A percentile compares a stretch with the other conserved stretches of the same genome.
These are phyloP conservation scores for Fusarium protoensiforme DNA, from an alignment of 2,329 filamentous ascomycete species.

Conservation along the genomic window DNA sequence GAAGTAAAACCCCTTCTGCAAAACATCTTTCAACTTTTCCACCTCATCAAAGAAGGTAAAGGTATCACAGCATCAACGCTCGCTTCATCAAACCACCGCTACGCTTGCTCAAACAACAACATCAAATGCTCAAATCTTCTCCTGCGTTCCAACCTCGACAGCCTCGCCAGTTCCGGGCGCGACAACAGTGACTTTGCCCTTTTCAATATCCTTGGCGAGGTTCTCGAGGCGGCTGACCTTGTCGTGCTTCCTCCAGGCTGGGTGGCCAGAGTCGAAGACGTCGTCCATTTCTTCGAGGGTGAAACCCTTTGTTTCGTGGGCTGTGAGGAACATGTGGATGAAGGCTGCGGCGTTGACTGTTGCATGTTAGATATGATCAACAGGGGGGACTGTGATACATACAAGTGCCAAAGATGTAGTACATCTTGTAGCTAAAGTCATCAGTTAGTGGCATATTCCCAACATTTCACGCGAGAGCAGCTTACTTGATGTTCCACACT, in stretches of 20 bases:
- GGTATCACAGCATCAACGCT: neutral
- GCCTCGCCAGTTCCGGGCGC: constrained; percentile 9
- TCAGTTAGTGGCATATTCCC: neutral
- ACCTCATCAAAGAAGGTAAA: neutral
- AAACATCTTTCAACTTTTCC: neutral
- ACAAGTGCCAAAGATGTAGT: constrained; percentile 79
- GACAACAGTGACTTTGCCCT: constrained; percentile 54
- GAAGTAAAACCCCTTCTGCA: neutral
- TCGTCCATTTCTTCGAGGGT: constrained; percentile 82
- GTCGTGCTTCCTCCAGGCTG: constrained; percentile 65
- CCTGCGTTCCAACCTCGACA: neutral
- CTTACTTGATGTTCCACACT: constrained; percentile 61
- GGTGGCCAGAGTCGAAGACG: constrained; percentile 72
- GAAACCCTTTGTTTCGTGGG: constrained; percentile 76
- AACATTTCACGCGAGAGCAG: neutral
- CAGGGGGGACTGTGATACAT: neutral
- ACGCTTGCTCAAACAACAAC: neutral
- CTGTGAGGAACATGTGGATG: constrained; percentile 73
- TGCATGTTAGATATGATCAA: neutral
- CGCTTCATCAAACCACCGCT: neutral
- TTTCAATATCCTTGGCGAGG: constrained; percentile 60
- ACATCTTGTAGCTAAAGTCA: constrained; percentile 64
- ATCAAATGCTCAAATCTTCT: neutral
- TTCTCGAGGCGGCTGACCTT: constrained; percentile 58
- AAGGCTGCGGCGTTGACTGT: constrained; percentile 72